Evolutionary conservation across 2,329 filamentous ascomycete species (phyloP), one percentile per base, ranked within the genome.

Genomic region (Fusarium oxysporum): DNA sequence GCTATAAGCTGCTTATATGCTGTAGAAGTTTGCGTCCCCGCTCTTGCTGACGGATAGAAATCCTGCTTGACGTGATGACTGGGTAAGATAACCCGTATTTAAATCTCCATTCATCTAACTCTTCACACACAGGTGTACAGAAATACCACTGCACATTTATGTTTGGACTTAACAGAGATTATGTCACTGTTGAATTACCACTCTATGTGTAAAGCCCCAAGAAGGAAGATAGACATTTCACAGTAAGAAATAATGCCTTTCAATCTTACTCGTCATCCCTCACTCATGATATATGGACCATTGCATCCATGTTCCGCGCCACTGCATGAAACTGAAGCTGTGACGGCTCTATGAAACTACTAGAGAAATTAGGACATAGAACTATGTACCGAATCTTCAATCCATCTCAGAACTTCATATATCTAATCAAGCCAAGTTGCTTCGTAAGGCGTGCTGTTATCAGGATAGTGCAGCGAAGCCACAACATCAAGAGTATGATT

Each of bases 391-490:
- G 5, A 28, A 9, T 25, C 23, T 13, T 25, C 3, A 9, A 19
- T 3, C 23, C 43, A 45, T 19, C 23, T 17, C 23, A 25, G 7
- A 25, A 11, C 23, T 25, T 4, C 23, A 28, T 13, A 13, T 0
- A 13, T 21, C 12, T 53, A 62, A 19, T 62, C 59, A 13, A 62
- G 32, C 59, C 59, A 62, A 11, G 51, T 62, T 16, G 59, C 59
- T 44, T 62, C 59, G 10, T 58, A 62, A 45, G 59, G 59, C 2
- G 59, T 58, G 3, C 32, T 28, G 51, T 62, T 45, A 16, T 58
- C 59, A 14, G 51, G 59, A 54, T 62, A 62, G 8, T 38, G 59
- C 2, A 62, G 32, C 2, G 59, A 62, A 28, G 59, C 51, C 13
- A 62, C 59, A n/a, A 33, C 25, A 10, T 62, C 40, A 19, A 62